phyloP scores from a whole-genome alignment of 805 yeast species.

The Cephaloascus albidus region DNA sequence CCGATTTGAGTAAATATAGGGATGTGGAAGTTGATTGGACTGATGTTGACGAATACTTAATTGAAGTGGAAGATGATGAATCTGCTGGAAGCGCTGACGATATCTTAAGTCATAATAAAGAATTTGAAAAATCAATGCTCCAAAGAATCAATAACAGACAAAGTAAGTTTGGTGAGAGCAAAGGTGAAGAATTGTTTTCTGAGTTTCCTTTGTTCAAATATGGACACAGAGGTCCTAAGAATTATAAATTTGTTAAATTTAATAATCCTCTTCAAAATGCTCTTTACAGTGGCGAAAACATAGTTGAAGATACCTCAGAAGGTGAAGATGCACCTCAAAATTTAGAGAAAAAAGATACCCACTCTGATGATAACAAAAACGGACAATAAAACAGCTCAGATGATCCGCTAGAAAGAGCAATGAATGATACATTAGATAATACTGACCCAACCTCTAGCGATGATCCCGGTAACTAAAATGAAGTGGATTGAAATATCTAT shows the following conservation, averaged over 20 bases:
- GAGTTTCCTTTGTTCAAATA: conserved; percentile 4
- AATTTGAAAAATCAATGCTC: conserved; percentile 10
- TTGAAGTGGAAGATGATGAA: conserved; percentile 5
- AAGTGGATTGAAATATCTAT: no score
- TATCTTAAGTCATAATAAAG: conserved; percentile 8
- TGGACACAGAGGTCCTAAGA: neutral
- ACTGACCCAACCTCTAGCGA: conserved; percentile 8
- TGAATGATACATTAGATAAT: conserved; percentile 1
- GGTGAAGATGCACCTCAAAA: no score
- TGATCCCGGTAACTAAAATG: no score
- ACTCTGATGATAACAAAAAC: no score
- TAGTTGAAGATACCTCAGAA: neutral
- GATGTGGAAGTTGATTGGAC: conserved; percentile 60
- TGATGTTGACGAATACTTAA: conserved; percentile 36
- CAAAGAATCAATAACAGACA: conserved; percentile 9
- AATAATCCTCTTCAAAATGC: neutral
- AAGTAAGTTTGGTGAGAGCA: conserved; percentile 7
- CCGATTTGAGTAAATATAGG: conserved; percentile 48
- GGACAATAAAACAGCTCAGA: no score
- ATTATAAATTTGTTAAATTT: neutral
- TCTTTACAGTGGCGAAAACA: neutral
- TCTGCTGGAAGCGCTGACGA: conserved; percentile 6
- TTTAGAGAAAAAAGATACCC: no score
- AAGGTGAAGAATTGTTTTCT: conserved; percentile 8
- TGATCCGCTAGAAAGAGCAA: neutral